Evolutionary conservation across 495 filamentous ascomycete species (phyloP).

Genomic region (Staphylotrichum longicolle): DNA sequence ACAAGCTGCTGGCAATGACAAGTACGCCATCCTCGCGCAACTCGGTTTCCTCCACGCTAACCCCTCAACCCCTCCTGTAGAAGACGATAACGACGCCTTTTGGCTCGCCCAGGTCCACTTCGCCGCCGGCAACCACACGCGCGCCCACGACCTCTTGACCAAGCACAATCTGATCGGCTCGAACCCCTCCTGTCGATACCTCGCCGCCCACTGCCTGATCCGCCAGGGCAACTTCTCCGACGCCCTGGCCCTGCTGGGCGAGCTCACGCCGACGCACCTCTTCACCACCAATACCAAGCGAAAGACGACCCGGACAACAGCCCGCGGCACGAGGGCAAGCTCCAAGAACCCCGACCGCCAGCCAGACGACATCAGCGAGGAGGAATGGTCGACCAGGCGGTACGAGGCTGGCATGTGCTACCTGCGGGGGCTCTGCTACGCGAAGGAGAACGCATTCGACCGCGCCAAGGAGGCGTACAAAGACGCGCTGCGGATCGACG

Average conservation of each 20-base stretch:
- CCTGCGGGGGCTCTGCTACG: conserved; percentile 87
- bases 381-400: conserved; percentile 70
- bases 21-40: conserved; percentile 51
- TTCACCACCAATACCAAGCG: conserved; percentile 65
- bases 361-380: conserved; percentile 57
- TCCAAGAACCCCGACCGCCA: conserved; percentile 50
- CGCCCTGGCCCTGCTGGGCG: conserved; percentile 82
- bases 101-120: conserved; percentile 62
- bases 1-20: conserved; percentile 92
- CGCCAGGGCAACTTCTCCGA: conserved; percentile 87
- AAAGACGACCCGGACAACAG: conserved; percentile 44
- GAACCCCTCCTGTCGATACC: conserved; percentile 83
- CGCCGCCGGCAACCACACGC: conserved; percentile 85
- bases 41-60: neutral
- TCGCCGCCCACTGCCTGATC: conserved; percentile 89
- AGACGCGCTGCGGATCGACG: conserved; percentile 92
- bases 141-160: conserved; percentile 80
- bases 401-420: conserved; percentile 98
- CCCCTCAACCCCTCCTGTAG: conserved; percentile 1
- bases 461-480: conserved; percentile 98
- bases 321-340: conserved; percentile 41
- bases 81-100: conserved; percentile 27
- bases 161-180: conserved; percentile 77
- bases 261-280: conserved; percentile 86
- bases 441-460: conserved; percentile 97